Conservation (phyloP, 192 early-diverging fungal species). For the Funneliformis geosporum region DNA sequence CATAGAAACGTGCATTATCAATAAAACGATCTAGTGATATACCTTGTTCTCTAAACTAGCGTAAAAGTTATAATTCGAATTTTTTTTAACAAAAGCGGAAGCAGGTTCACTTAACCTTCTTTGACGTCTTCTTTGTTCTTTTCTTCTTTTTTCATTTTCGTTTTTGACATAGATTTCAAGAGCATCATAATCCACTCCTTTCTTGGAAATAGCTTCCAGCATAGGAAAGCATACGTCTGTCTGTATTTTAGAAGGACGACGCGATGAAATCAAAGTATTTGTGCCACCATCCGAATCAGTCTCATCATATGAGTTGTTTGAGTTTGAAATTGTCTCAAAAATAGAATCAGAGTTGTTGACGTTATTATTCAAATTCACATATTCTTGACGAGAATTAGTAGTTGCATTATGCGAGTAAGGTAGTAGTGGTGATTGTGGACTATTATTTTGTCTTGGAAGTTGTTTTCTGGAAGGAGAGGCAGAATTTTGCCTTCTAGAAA, state of each 20-base stretch:
- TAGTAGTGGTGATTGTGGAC: not conserved
- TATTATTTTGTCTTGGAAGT: not conserved
- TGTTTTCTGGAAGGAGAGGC: not conserved
- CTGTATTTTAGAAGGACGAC: not conserved
- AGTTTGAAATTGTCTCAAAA: conserved; percentile 10
- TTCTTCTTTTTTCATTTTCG: conserved; percentile 21
- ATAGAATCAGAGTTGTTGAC: not conserved
- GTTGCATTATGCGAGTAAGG: not conserved
- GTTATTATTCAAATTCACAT: not conserved
- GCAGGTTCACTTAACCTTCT: conserved; percentile 28
- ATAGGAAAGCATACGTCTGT: conserved; percentile 32
- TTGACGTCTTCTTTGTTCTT: conserved; percentile 22
- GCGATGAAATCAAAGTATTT: not conserved
- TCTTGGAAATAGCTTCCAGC: conserved; percentile 20
- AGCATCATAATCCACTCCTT: conserved; percentile 42
- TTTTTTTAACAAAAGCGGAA: conserved; percentile 4
- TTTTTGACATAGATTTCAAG: conserved; percentile 39
- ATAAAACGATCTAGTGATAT: not conserved
- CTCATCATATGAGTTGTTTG: conserved; percentile 9
- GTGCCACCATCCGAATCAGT: conserved; percentile 27
- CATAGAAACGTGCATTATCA: not conserved
- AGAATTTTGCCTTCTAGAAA: not conserved
- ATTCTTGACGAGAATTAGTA: not conserved
- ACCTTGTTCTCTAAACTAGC: conserved; percentile 19
- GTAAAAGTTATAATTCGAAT: not conserved